Evolutionary conservation across 495 filamentous ascomycete species (phyloP), one percentile per base, ranked within the genome.

Genomic region (Penicilliopsis zonata): DNA sequence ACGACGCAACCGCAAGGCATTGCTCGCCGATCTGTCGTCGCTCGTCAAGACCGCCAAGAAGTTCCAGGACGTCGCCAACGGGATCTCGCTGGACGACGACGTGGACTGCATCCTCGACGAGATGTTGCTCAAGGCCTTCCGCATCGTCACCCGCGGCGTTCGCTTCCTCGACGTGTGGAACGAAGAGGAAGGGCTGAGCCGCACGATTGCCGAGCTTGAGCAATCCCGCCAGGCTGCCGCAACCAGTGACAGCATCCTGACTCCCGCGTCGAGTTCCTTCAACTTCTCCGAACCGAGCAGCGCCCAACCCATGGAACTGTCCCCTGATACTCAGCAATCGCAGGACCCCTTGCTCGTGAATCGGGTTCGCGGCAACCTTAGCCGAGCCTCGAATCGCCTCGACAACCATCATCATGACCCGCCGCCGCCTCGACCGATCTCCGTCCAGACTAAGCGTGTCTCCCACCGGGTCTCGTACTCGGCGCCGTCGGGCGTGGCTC

Each of bases 121-220:
- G 50, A 82, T 96, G 74, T 76, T 95, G 8, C 57, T 93, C 30
- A 87, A 86, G 49, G 86, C 86, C 0, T 96, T 92, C 62, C 88
- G 82, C 44, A 84, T 95, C 36, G 82, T 92, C n/a, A 86, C 76
- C 34, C 80, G 86, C 36, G 84, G 82, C 21, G 86, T 95, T 31
- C 70, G 76, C 37, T 95, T 99, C 50, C 65, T 95, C n/a, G 92
- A 99, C 46, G 67, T 86, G 3, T 80, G 86, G 67, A 76, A 84
- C 15, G 76, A 88, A 35, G 80, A 85, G 34, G 71, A 77, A 18
- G 64, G 71, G 27, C 51, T 78, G 25, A 72, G 72, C 55, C 63
- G 69, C 36, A 76, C 76, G 16, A 69, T 79, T 28, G 64, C 69
- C 13, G 74, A 79, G 42, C 65, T 81, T 41, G 62, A 66, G 14